phyloP scores from a whole-genome alignment of 2,329 filamentous ascomycete genomes.

The Fusarium siculi region DNA sequence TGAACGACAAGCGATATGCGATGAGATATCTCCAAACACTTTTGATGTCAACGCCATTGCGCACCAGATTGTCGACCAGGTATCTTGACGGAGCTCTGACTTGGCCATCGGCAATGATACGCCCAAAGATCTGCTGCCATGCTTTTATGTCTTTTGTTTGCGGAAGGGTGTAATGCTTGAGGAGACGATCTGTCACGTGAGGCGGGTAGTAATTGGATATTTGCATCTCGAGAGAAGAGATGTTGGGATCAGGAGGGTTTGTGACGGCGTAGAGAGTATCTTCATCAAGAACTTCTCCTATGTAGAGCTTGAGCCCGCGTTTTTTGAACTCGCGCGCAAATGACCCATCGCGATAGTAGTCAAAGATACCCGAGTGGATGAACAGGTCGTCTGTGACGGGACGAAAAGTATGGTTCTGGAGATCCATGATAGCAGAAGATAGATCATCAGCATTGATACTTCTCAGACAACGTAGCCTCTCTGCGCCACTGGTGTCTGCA shows the following conservation, averaged over 20 bases:
- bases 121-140: slow-evolving; percentile 5
- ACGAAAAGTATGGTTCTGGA: background rate
- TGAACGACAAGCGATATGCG: background rate
- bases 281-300: slow-evolving; percentile 2
- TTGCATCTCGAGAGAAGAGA: background rate
- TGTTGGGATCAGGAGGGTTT: background rate
- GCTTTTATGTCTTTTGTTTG: background rate
- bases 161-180: background rate
- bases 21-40: slow-evolving; percentile 19
- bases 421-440: background rate
- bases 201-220: slow-evolving; percentile 7
- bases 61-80: slow-evolving; percentile 4
- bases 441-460: background rate
- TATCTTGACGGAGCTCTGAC: slow-evolving; percentile 15
- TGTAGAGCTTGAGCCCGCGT: background rate
- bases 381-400: background rate
- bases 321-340: slow-evolving; percentile 2
- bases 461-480: background rate
- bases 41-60: background rate
- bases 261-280: slow-evolving; percentile 15
- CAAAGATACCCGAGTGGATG: slow-evolving; percentile 7
- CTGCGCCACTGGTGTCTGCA: accelerated
- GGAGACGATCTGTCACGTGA: background rate
- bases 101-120: slow-evolving; percentile 7
- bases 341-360: slow-evolving; percentile 4